Conservation (phyloP, 495 filamentous ascomycete genomes). For the Niebla homalea region DNA sequence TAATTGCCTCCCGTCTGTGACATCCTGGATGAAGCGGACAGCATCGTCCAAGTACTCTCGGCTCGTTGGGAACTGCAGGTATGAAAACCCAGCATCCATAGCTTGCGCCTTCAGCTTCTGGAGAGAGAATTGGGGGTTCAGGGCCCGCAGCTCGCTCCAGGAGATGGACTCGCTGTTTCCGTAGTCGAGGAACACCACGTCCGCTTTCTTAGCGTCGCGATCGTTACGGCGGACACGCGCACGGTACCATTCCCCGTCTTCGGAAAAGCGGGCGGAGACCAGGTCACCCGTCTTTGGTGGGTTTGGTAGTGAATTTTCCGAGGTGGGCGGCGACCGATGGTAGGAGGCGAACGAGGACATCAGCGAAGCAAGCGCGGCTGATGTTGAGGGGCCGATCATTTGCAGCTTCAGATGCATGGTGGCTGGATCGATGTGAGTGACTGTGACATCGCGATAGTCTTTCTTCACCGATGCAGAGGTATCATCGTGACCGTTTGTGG, state of each 20-base stretch:
- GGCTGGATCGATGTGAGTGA: conserved; percentile 71
- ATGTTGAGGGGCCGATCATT: conserved; percentile 67
- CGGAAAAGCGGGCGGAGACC: conserved; percentile 77
- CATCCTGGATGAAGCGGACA: conserved; percentile 52
- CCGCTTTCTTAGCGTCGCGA: conserved; percentile 70
- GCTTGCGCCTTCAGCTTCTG: conserved; percentile 80
- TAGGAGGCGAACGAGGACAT: conserved; percentile 83
- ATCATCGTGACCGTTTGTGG: conserved; percentile 35
- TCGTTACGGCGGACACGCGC: conserved; percentile 85
- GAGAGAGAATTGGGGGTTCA: conserved; percentile 62
- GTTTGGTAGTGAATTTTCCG: conserved; percentile 54
- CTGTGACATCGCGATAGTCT: conserved; percentile 84
- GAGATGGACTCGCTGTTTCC: conserved; percentile 83
- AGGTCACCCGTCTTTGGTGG: conserved; percentile 84
- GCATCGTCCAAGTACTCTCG: conserved; percentile 71
- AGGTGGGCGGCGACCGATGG: conserved; percentile 59
- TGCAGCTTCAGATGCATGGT: conserved; percentile 74
- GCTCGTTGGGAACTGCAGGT: conserved; percentile 69
- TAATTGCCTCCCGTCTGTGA: conserved; percentile 53
- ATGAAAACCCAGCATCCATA: conserved; percentile 72
- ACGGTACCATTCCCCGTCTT: conserved; percentile 88
- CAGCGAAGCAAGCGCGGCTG: conserved; percentile 57
- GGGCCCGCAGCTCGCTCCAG: conserved; percentile 68
- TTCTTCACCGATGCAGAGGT: conserved; percentile 41
- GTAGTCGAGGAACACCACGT: conserved; percentile 91